Evolutionary conservation across 148 eudicot genomes (phyloP).

Genomic region (Chenopodium formosanum): DNA sequence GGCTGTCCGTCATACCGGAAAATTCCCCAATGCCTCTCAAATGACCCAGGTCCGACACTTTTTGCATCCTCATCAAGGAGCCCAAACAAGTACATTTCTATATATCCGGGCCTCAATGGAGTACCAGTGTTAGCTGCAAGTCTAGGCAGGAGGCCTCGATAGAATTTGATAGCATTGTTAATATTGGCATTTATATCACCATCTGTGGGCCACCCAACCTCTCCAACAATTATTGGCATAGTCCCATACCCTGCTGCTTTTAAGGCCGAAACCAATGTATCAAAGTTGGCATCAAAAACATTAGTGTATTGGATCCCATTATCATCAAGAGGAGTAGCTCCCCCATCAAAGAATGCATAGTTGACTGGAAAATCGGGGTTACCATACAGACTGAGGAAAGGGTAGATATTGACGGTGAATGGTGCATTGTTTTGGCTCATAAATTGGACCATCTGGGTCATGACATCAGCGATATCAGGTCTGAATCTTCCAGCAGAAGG

Average conservation of each 20-base stretch:
- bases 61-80: conserved; percentile 85
- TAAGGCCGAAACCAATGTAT: conserved; percentile 74
- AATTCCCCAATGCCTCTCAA: conserved; percentile 93
- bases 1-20: conserved; percentile 83
- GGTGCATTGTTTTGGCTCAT: conserved; percentile 71
- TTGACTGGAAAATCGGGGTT: conserved; percentile 67
- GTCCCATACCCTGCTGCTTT: conserved; percentile 48
- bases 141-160: conserved; percentile 64
- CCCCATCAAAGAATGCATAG: conserved; percentile 87
- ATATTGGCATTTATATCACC: conserved; percentile 73
- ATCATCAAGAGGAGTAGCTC: conserved; percentile 46
- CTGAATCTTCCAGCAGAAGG: conserved; percentile 84
- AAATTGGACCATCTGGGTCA: conserved; percentile 64
- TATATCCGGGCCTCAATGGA: conserved; percentile 70
- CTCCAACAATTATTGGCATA: conserved; percentile 69
- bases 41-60: conserved; percentile 69
- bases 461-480: conserved; percentile 45
- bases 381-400: conserved; percentile 74
- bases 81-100: conserved; percentile 79
- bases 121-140: conserved; percentile 68
- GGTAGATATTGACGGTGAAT: conserved; percentile 82
- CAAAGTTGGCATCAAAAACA: conserved; percentile 86
- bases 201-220: conserved; percentile 95
- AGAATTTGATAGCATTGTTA: conserved; percentile 57
- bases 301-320: conserved; percentile 60